Percentiles rank a stretch among this genome's conserved stretches.
These are phyloP conservation scores for Backusella macrospora DNA, from an alignment of 192 early-diverging fungal species.

Conservation along the genomic window DNA sequence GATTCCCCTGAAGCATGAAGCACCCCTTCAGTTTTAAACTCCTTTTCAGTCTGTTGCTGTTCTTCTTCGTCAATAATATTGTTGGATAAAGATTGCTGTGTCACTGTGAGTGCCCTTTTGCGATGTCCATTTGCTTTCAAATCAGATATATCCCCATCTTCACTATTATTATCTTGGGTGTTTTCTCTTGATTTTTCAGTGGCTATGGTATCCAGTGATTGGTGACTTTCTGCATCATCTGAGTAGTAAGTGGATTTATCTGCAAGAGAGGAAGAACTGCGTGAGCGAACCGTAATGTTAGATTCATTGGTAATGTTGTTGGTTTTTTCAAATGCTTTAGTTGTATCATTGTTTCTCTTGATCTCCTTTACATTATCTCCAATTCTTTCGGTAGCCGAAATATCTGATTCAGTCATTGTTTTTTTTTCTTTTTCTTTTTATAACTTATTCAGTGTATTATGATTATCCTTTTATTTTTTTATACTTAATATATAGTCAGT, in stretches of 20 bases:
- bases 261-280: slow-evolving; percentile 6
- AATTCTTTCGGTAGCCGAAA: background rate
- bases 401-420: background rate
- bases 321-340: background rate
- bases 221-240: background rate
- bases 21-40: slow-evolving; percentile 13
- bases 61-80: background rate
- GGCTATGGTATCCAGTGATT: slow-evolving; percentile 4
- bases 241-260: slow-evolving; percentile 9
- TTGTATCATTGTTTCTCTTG: background rate
- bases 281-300: background rate
- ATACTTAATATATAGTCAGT: too few relatives aligned
- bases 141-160: background rate
- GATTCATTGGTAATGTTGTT: slow-evolving; percentile 5
- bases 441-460: background rate
- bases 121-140: background rate
- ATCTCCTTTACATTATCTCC: background rate
- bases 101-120: slow-evolving; percentile 1
- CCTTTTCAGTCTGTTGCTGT: background rate
- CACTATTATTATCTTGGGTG: background rate
- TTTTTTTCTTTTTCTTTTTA: background rate
- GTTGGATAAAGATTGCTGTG: background rate
- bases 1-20: background rate
- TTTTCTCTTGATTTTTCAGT: slow-evolving; percentile 3
- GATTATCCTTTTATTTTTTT: background rate